phyloP scores from a whole-genome alignment of 768 basidiomycete species.

The Mycena galopus region DNA sequence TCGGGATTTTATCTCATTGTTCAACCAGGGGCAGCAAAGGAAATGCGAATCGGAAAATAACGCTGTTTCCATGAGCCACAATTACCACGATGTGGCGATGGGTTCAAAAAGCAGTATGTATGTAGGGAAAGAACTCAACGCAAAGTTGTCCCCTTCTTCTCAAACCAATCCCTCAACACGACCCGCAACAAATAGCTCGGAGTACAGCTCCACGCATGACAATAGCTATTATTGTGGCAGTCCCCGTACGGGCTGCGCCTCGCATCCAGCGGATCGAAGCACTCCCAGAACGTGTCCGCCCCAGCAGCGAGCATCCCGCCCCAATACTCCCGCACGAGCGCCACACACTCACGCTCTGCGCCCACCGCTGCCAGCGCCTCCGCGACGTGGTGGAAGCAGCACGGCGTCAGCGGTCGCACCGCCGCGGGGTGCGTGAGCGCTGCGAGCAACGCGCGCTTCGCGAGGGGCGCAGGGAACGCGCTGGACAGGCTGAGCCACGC shows the following conservation, averaged over 20 bases:
- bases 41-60: background rate
- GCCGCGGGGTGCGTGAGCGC: slow-evolving; percentile 12
- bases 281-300: slow-evolving; percentile 18
- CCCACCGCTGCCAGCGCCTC: slow-evolving; percentile 12
- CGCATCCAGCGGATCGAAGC: slow-evolving; percentile 13
- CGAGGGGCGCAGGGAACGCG: slow-evolving; percentile 5
- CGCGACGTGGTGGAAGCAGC: slow-evolving; percentile 11
- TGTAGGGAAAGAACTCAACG: background rate
- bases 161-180: slow-evolving; percentile 16
- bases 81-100: background rate
- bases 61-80: slow-evolving; percentile 11
- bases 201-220: slow-evolving; percentile 19
- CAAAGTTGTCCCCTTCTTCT: slow-evolving; percentile 1
- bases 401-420: slow-evolving; percentile 13
- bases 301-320: slow-evolving; percentile 17
- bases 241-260: slow-evolving; percentile 15
- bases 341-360: slow-evolving; percentile 10
- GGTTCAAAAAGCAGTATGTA: background rate
- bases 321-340: slow-evolving; percentile 10
- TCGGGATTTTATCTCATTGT: no score
- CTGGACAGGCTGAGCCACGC: slow-evolving; percentile 15
- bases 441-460: slow-evolving; percentile 12
- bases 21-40: slow-evolving; percentile 1
- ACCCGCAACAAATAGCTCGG: slow-evolving; percentile 15
- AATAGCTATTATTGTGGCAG: slow-evolving; percentile 16